Percentiles rank a stretch among this genome's conserved stretches.
Evolutionary conservation across 1,139 yeast genomes (phyloP).

Genomic region (Wickerhamomyces sp.): DNA sequence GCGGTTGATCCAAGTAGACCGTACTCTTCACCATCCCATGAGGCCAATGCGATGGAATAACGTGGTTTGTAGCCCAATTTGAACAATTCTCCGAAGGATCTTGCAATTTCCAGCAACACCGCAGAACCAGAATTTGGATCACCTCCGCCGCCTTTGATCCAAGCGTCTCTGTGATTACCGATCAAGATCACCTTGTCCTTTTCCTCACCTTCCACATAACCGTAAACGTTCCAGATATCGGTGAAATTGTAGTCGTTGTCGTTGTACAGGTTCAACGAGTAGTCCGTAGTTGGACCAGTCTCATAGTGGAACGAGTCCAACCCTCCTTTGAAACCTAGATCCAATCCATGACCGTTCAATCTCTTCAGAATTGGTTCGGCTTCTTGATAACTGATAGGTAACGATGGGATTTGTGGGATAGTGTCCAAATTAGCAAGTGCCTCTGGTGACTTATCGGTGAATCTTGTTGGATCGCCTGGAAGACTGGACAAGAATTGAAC

Average conservation of each 20-base stretch:
- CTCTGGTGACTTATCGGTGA: slow-evolving; percentile 75
- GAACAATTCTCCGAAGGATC: slow-evolving; percentile 46
- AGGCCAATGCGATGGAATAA: slow-evolving; percentile 53
- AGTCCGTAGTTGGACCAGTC: slow-evolving; percentile 55
- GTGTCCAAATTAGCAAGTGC: slow-evolving; percentile 45
- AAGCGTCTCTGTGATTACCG: slow-evolving; percentile 71
- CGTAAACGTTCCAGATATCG: slow-evolving; percentile 59
- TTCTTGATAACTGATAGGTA: slow-evolving; percentile 40
- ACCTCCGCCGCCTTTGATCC: slow-evolving; percentile 70
- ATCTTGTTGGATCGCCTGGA: slow-evolving; percentile 81
- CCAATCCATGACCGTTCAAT: slow-evolving; percentile 50
- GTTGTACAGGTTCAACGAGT: slow-evolving; percentile 43
- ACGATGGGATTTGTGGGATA: slow-evolving; percentile 57
- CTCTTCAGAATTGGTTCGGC: slow-evolving; percentile 49
- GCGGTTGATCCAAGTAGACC: slow-evolving; percentile 66
- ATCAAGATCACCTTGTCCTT: slow-evolving; percentile 48
- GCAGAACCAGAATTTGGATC: slow-evolving; percentile 71
- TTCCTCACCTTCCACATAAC: slow-evolving; percentile 47
- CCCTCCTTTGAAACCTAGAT: slow-evolving; percentile 32
- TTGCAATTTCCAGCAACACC: slow-evolving; percentile 49
- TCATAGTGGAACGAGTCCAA: slow-evolving; percentile 44
- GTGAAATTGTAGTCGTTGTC: slow-evolving; percentile 51
- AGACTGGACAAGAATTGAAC: slow-evolving; percentile 69
- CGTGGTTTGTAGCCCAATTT: slow-evolving; percentile 57
- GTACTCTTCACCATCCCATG: slow-evolving; percentile 76